Conservation (phyloP, 805 yeast species). For the Kregervanrija fluxuum region DNA sequence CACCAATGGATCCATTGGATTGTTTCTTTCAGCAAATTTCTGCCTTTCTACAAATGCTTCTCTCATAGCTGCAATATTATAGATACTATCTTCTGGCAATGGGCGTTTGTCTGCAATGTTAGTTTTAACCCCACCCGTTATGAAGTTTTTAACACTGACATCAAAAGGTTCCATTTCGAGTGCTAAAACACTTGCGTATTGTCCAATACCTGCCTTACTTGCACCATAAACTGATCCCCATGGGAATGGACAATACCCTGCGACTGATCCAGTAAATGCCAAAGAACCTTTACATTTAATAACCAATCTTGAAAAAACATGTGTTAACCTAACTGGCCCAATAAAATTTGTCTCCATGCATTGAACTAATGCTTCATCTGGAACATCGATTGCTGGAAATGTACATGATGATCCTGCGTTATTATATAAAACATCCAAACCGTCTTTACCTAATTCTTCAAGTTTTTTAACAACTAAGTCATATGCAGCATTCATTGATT, state of each 20-base stretch:
- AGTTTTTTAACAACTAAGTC: constrained; percentile 28
- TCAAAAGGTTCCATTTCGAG: constrained; percentile 66
- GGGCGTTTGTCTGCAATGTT: constrained; percentile 61
- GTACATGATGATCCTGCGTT: constrained; percentile 61
- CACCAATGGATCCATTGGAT: constrained; percentile 51
- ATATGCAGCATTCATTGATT: constrained; percentile 39
- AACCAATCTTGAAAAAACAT: constrained; percentile 37
- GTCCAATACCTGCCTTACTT: constrained; percentile 70
- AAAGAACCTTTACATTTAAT: constrained; percentile 63
- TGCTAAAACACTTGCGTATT: constrained; percentile 55
- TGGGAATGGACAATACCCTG: constrained; percentile 64
- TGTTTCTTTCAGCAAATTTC: constrained; percentile 49
- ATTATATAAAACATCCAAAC: constrained; percentile 55
- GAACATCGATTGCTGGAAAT: constrained; percentile 60
- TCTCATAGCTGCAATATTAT: constrained; percentile 42
- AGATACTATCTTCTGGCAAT: constrained; percentile 49
- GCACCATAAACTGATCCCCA: constrained; percentile 61
- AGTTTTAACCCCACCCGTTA: constrained; percentile 74
- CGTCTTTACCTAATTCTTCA: constrained; percentile 15
- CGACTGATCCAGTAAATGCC: constrained; percentile 67
- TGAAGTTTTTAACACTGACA: constrained; percentile 59
- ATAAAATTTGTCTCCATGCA: constrained; percentile 61
- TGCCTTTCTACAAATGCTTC: constrained; percentile 44
- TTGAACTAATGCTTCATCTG: constrained; percentile 38
- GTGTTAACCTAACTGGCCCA: constrained; percentile 58